Evolutionary conservation across 768 basidiomycete genomes (phyloP).

Genomic region (Suillus fuscotomentosus): DNA sequence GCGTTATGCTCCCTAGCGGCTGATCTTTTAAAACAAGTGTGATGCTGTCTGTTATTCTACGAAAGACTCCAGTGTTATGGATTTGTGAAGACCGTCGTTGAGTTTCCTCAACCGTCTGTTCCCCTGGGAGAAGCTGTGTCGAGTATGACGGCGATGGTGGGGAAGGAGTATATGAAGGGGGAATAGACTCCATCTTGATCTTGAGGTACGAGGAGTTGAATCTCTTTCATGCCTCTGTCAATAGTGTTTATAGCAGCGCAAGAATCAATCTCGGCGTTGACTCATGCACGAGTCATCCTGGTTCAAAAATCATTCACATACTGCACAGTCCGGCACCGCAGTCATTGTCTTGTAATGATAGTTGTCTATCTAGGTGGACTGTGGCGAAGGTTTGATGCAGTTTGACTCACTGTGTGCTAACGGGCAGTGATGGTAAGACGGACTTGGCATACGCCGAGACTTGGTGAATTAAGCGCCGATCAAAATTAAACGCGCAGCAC

Average conservation of each 20-base stretch:
- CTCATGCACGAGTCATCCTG: not conserved
- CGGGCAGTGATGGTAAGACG: no score
- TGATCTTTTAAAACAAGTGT: constrained; percentile 25
- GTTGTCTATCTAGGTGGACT: no score
- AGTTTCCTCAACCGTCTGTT: constrained; percentile 48
- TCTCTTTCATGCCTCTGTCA: constrained; percentile 4
- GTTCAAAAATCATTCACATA: not conserved
- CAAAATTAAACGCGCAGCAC: no score
- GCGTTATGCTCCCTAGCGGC: constrained; percentile 18
- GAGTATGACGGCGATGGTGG: constrained; percentile 56
- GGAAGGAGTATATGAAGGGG: constrained; percentile 3
- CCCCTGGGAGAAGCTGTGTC: constrained; percentile 44
- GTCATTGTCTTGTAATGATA: no score
- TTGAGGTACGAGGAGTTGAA: not conserved
- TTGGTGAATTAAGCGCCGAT: no score
- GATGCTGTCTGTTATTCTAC: constrained; percentile 28
- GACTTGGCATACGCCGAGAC: no score
- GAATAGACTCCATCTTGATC: constrained; percentile 4
- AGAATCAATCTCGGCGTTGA: not conserved
- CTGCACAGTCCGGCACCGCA: not conserved
- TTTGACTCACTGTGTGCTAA: no score
- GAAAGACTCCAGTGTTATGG: constrained; percentile 19
- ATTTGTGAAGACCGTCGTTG: constrained; percentile 15
- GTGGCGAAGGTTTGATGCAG: no score
- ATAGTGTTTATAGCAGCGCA: not conserved